Evolutionary conservation across 2,329 filamentous ascomycete species (phyloP).

Genomic region (Blumeriella jaapii): DNA sequence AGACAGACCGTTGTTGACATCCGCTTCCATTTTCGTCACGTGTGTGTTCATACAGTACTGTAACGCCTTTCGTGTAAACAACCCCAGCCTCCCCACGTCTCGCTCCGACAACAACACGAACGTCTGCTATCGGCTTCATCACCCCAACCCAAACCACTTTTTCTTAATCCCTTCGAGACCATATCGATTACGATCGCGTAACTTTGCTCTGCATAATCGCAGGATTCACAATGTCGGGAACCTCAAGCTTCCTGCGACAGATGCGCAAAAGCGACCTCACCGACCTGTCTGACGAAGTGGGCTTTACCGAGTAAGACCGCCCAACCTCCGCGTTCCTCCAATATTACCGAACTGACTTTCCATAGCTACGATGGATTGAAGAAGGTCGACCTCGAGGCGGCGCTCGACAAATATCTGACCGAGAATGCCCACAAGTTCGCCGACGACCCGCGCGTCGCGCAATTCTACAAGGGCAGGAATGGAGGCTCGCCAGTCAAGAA

Average conservation of each 20-base stretch:
- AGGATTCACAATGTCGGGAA: constrained; percentile 45
- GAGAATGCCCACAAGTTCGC: constrained; percentile 55
- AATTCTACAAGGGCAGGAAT: constrained; percentile 63
- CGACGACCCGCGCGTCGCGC: constrained; percentile 51
- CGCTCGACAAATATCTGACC: constrained; percentile 62
- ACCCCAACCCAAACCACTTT: constrained; percentile 6
- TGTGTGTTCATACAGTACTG: background rate
- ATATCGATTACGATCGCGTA: constrained; percentile 31
- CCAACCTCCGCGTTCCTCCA: constrained; percentile 28
- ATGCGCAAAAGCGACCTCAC: constrained; percentile 75
- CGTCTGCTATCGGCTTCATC: constrained; percentile 3
- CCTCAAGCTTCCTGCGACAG: constrained; percentile 62
- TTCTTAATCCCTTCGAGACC: constrained; percentile 9
- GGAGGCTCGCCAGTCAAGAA: constrained; percentile 52
- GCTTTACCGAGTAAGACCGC: constrained; percentile 60
- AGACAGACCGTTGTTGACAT: no score
- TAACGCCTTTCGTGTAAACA: constrained; percentile 3
- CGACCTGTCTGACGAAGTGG: constrained; percentile 60
- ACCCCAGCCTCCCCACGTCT: constrained; percentile 4
- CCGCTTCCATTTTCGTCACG: constrained; percentile 2
- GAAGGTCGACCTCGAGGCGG: constrained; percentile 68
- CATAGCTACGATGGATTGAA: constrained; percentile 56
- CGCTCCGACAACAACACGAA: constrained; percentile 7
- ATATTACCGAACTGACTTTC: constrained; percentile 11
- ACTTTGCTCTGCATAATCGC: constrained; percentile 33